A percentile compares a stretch with the other conserved stretches of the same genome.
Evolutionary conservation across 495 filamentous ascomycete species (phyloP).

Genomic region (Neurospora sp.): DNA sequence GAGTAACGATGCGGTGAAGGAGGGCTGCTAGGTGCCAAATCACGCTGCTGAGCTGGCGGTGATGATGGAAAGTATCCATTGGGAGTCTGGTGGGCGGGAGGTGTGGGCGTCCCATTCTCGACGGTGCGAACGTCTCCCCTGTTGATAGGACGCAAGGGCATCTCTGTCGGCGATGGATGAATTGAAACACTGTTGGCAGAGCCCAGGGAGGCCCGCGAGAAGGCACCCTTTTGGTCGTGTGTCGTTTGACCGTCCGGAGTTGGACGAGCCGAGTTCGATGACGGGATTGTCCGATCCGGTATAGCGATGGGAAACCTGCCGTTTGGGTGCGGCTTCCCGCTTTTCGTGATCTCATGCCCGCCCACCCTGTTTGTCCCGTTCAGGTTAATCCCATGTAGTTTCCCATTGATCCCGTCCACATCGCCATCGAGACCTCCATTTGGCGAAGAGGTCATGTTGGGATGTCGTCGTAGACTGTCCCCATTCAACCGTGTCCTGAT

Average conservation of each 20-base stretch:
- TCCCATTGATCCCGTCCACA: background rate
- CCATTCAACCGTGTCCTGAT: conserved; percentile 9
- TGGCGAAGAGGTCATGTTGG: conserved; percentile 19
- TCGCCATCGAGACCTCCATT: conserved; percentile 14
- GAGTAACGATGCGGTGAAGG: conserved; percentile 56
- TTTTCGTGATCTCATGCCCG: background rate
- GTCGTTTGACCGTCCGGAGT: background rate
- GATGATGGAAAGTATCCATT: background rate
- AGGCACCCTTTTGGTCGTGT: conserved; percentile 3
- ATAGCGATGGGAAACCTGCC: conserved; percentile 1
- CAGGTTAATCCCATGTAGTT: background rate
- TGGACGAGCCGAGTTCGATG: background rate
- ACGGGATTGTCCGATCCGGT: conserved; percentile 11
- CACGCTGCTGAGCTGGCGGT: background rate
- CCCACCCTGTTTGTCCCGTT: background rate
- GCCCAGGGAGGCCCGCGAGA: conserved; percentile 17
- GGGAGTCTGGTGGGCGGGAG: conserved; percentile 5
- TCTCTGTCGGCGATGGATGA: conserved; percentile 24
- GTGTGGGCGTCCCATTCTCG: conserved; percentile 15
- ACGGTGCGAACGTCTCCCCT: conserved; percentile 20
- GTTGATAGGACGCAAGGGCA: conserved; percentile 20
- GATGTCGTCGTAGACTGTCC: conserved; percentile 5
- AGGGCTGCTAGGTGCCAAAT: background rate
- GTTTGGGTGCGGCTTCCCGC: conserved; percentile 13
- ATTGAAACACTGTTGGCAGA: conserved; percentile 19